phyloP scores from a whole-genome alignment of 306 rosid genomes.

The Prunus mira region DNA sequence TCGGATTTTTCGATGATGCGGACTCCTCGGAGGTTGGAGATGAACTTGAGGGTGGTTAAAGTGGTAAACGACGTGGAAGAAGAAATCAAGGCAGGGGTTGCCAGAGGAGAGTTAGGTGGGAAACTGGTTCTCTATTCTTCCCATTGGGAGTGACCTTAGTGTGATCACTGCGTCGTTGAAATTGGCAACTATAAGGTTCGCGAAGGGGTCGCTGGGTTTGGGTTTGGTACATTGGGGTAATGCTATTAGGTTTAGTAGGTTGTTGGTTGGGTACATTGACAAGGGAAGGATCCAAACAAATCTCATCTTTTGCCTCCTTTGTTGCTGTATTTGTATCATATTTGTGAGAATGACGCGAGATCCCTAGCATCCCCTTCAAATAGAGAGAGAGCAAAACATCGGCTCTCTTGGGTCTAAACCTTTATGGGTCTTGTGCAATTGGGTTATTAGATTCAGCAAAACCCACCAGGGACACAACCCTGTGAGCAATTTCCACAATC shows the following conservation, averaged over 20 bases:
- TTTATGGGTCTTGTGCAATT: slow-evolving; percentile 37
- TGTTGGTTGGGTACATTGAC: slow-evolving; percentile 37
- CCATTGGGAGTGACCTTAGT: slow-evolving; percentile 1
- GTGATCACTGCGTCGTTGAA: slow-evolving; percentile 17
- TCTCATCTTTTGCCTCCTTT: slow-evolving; percentile 88
- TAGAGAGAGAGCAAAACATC: slow-evolving; percentile 79
- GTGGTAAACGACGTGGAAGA: slow-evolving; percentile 43
- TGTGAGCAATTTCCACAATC: slow-evolving; percentile 50
- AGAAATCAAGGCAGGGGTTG: slow-evolving; percentile 43
- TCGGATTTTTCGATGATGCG: slow-evolving; percentile 59
- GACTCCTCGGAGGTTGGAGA: slow-evolving; percentile 50
- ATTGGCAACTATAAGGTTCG: slow-evolving; percentile 32
- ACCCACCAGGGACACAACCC: slow-evolving; percentile 80
- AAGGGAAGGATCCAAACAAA: slow-evolving; percentile 78
- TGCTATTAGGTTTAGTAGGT: not conserved
- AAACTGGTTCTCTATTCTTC: slow-evolving; percentile 30
- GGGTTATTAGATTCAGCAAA: slow-evolving; percentile 69
- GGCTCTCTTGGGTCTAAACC: slow-evolving; percentile 63
- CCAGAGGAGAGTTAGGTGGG: slow-evolving; percentile 33
- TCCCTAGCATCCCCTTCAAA: slow-evolving; percentile 72
- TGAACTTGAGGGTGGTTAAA: slow-evolving; percentile 47
- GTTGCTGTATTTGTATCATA: slow-evolving; percentile 85
- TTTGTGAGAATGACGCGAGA: slow-evolving; percentile 82
- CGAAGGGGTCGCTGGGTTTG: slow-evolving; percentile 18
- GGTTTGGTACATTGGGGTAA: not conserved